A percentile compares a stretch with the other conserved stretches of the same genome.
phyloP scores from a whole-genome alignment of 768 basidiomycete species.

The Rhodosporidiobolus odoratus region DNA sequence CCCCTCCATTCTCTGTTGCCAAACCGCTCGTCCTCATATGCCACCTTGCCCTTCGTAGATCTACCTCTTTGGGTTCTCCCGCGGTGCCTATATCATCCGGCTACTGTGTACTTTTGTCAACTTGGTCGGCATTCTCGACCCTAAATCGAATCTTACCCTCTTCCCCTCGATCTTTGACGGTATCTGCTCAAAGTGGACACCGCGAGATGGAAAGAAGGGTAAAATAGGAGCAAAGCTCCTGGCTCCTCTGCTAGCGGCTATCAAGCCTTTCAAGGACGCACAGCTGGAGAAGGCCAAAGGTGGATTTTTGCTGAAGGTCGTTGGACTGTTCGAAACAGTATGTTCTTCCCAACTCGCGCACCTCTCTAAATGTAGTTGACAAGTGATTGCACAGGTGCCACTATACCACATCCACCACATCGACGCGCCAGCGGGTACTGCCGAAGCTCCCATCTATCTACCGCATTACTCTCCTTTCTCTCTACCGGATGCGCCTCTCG shows the following conservation, averaged over 20 bases:
- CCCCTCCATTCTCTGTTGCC: too few relatives aligned
- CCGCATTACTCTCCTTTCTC: background rate
- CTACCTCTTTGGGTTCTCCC: constrained; percentile 36
- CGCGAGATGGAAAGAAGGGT: background rate
- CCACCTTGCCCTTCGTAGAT: background rate
- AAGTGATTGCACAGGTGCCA: background rate
- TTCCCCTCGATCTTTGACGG: constrained; percentile 34
- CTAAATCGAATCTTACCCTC: constrained; percentile 11
- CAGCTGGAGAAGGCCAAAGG: constrained; percentile 12
- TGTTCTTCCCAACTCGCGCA: constrained; percentile 20
- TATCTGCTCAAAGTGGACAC: constrained; percentile 6
- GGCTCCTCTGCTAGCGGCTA: background rate
- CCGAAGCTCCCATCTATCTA: constrained; percentile 1
- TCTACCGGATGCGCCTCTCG: constrained; percentile 10
- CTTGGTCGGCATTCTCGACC: constrained; percentile 30
- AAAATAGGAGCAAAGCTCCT: background rate
- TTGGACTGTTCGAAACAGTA: constrained; percentile 44
- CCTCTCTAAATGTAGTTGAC: background rate
- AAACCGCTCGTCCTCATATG: too few relatives aligned
- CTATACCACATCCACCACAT: constrained; percentile 9
- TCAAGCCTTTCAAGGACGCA: background rate
- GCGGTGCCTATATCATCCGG: constrained; percentile 37
- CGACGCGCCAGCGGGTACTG: background rate
- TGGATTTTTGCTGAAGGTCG: constrained; percentile 5
- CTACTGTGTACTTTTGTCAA: constrained; percentile 31